Conservation (phyloP, 805 yeast genomes). For the Naumovozyma dairenensis region DNA sequence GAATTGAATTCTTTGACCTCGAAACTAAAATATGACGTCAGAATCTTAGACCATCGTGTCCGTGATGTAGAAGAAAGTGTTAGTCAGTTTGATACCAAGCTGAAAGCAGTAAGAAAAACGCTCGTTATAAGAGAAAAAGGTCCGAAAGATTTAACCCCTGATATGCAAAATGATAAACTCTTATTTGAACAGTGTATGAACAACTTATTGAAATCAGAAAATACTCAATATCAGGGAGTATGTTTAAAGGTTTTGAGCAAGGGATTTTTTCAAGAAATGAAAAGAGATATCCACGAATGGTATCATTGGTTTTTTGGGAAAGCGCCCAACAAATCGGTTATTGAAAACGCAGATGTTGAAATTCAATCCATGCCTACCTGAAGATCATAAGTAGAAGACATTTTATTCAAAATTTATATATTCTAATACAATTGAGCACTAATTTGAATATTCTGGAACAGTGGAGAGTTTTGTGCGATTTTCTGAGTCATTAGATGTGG, state of each 20-base stretch:
- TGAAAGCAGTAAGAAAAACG: constrained; percentile 15
- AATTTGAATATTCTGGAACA: too few relatives aligned
- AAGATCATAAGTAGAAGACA: too few relatives aligned
- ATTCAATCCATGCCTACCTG: too few relatives aligned
- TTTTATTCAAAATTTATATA: too few relatives aligned
- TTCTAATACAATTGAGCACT: too few relatives aligned
- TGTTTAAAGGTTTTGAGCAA: constrained; percentile 9
- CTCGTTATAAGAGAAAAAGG: constrained; percentile 6
- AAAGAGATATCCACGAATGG: constrained; percentile 13
- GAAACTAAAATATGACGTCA: constrained; percentile 54
- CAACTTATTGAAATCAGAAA: constrained; percentile 9
- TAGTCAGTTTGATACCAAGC: constrained; percentile 32
- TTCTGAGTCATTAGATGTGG: too few relatives aligned
- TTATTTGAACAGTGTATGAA: constrained; percentile 14
- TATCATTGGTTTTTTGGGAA: constrained; percentile 13
- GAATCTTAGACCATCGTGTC: constrained; percentile 49
- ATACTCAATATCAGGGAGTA: constrained; percentile 14
- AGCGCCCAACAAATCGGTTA: too few relatives aligned
- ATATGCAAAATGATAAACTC: constrained; percentile 9
- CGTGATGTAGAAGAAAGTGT: constrained; percentile 60
- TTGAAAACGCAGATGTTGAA: too few relatives aligned
- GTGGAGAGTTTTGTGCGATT: too few relatives aligned
- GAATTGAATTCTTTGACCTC: constrained; percentile 51
- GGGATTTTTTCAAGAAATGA: constrained; percentile 8
- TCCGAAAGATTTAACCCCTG: constrained; percentile 1